Percentiles rank a stretch among this genome's conserved stretches.
Evolutionary conservation across 2,329 filamentous ascomycete genomes (phyloP).

Genomic region (Aspergillus ochraceus): DNA sequence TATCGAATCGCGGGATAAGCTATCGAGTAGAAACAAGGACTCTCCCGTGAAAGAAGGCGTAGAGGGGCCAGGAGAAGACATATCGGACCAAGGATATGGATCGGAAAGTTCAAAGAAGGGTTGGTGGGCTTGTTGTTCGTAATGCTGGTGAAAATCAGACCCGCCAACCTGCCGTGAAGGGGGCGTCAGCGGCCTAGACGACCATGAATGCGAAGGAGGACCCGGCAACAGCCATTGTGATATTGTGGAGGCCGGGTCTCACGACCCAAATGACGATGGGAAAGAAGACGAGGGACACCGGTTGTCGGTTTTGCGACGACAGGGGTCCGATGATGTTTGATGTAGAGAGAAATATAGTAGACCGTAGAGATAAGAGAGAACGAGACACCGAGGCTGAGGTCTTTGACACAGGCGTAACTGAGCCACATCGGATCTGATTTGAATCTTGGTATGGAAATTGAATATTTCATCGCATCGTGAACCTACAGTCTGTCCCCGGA

Average conservation of each 20-base stretch:
- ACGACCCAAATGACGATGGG: background rate
- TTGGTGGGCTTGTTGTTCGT: background rate
- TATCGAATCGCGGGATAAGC: background rate
- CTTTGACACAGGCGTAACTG: background rate
- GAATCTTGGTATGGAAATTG: no score
- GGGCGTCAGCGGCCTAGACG: background rate
- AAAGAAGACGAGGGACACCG: background rate
- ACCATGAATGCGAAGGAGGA: background rate
- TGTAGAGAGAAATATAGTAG: background rate
- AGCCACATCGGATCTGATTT: background rate
- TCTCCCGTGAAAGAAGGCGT: background rate
- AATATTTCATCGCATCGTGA: no score
- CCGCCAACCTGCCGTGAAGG: background rate
- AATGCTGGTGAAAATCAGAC: background rate
- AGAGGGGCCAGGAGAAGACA: background rate
- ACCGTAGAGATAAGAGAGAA: background rate
- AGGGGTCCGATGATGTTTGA: background rate
- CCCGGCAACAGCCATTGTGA: background rate
- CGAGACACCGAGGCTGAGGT: background rate
- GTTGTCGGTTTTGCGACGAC: background rate
- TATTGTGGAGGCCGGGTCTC: background rate
- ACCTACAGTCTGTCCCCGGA: no score
- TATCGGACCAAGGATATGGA: background rate
- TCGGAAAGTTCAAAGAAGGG: background rate
- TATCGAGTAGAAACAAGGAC: background rate